phyloP scores from a whole-genome alignment of 306 rosid genomes.

The Castanea crenata region DNA sequence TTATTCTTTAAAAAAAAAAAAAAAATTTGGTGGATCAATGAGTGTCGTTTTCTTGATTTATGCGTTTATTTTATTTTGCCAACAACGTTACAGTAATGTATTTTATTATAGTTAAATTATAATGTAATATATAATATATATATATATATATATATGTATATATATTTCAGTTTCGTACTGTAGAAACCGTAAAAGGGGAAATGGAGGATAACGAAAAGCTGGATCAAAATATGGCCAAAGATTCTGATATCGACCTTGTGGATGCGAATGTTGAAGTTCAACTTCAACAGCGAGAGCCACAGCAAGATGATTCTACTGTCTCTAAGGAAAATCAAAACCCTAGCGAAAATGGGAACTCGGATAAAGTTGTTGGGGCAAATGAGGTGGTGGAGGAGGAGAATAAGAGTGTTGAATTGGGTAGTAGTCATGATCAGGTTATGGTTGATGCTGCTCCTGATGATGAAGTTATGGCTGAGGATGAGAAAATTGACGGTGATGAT shows the following conservation, averaged over 20 bases:
- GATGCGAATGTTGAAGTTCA: constrained; percentile 8
- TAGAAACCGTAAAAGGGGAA: constrained; percentile 8
- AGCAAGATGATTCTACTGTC: background rate
- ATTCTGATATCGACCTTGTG: constrained; percentile 30
- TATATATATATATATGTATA: background rate
- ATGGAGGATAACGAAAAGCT: constrained; percentile 42
- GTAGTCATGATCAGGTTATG: constrained; percentile 33
- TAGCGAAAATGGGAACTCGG: constrained; percentile 17
- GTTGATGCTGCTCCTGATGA: constrained; percentile 18
- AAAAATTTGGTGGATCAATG: background rate
- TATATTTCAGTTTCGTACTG: constrained; percentile 6
- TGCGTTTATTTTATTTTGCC: background rate
- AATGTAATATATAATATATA: background rate
- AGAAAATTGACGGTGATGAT: constrained; percentile 14
- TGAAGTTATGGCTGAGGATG: constrained; percentile 1
- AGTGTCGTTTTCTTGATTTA: background rate
- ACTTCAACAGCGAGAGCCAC: background rate
- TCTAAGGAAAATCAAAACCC: constrained; percentile 11
- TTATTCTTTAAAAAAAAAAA: background rate
- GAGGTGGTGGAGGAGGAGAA: background rate
- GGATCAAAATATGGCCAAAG: constrained; percentile 20
- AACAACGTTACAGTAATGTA: background rate
- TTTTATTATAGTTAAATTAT: background rate
- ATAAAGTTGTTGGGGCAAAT: background rate
- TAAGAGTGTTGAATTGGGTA: constrained; percentile 8